Percentiles rank a stretch among this genome's conserved stretches.
Evolutionary conservation across 768 basidiomycete species (phyloP).

Genomic region (Ramaria rubella): DNA sequence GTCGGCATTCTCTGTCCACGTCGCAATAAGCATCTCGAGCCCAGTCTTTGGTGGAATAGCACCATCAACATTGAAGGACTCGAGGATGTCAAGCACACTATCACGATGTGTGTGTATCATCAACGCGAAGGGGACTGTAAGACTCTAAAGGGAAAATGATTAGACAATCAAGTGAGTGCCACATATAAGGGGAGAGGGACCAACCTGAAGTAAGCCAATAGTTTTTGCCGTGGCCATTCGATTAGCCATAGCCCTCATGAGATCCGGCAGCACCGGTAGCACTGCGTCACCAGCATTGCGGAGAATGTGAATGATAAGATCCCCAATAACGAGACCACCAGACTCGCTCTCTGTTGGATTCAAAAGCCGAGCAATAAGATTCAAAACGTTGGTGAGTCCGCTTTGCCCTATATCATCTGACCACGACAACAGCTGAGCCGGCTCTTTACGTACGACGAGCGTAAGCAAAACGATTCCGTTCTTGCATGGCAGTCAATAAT

Average conservation of each 20-base stretch:
- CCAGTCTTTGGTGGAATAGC: constrained; percentile 38
- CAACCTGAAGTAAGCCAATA: constrained; percentile 84
- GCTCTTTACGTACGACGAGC: constrained; percentile 80
- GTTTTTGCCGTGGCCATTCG: constrained; percentile 84
- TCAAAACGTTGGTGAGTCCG: constrained; percentile 71
- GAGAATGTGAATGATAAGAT: constrained; percentile 89
- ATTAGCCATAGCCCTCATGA: constrained; percentile 75
- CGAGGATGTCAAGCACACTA: constrained; percentile 69
- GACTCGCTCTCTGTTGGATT: constrained; percentile 77
- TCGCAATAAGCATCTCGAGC: constrained; percentile 81
- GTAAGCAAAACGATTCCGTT: constrained; percentile 81
- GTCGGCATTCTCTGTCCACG: constrained; percentile 93
- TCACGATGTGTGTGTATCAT: constrained; percentile 83
- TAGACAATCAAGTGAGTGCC: background rate
- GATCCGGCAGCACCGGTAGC: constrained; percentile 77
- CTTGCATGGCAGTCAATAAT: constrained; percentile 32
- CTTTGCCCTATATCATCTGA: constrained; percentile 54
- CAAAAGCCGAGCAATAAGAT: constrained; percentile 71
- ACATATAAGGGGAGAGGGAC: background rate
- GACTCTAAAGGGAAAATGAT: constrained; percentile 43
- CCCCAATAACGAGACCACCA: constrained; percentile 88
- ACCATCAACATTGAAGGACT: constrained; percentile 53
- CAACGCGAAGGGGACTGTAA: constrained; percentile 91
- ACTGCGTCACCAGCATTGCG: constrained; percentile 76
- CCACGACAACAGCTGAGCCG: constrained; percentile 75